Base-by-base conservation (phyloP, 1,284 basidiomycete species). In the Hypsizygus ulmarius region DNA sequence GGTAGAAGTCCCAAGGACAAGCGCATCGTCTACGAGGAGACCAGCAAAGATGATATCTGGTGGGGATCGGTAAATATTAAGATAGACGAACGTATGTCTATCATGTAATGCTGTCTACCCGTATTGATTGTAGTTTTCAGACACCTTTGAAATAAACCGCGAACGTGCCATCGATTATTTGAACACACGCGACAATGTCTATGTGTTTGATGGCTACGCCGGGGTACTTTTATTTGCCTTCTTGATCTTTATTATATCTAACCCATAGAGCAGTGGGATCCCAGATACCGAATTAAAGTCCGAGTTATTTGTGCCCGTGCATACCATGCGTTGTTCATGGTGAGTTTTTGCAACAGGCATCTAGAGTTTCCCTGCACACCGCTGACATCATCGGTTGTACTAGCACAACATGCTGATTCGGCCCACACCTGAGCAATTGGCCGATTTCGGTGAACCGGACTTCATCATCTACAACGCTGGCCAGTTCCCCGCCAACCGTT, bases 381-480 rank as follows among this genome's bases (percentile, higher is more conserved):
- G 25, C 50, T 45, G 35, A 52, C 34, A 12, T 47, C 32, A 48
- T 51, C 18, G 45, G 43, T 50, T 50, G 47, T 5, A 3, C 21
- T 64, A 94, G 92, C 87, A 97, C 75, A 96, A 96, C 78, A 96
- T 99, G 97, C 82, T 99, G 50, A 99, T 99, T 72, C 92, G 97
- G 47, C 97, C 97, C 37, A 97, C 95, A 10, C 82, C 87, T 53
- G 90, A 97, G 63, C 95, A 99, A 72, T 84, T 99, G 36, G 87
- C 87, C 59, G 81, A 90, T 67, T 99, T 97, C 69, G 96, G 96
- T 65, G 93, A 97, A 68, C 97, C 97, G 47, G 97, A 99, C 68
- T 99, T 99, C 69, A 98, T 95, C 77, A 98, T 99, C 73, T 99
- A 99, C 84, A 99, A 99, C 71, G 97, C 97, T 47, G 97, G 97